Percentiles rank a stretch among this genome's conserved stretches.
phyloP scores from a whole-genome alignment of 164 flowering plant genomes.

The Stephania yunnanensis region DNA sequence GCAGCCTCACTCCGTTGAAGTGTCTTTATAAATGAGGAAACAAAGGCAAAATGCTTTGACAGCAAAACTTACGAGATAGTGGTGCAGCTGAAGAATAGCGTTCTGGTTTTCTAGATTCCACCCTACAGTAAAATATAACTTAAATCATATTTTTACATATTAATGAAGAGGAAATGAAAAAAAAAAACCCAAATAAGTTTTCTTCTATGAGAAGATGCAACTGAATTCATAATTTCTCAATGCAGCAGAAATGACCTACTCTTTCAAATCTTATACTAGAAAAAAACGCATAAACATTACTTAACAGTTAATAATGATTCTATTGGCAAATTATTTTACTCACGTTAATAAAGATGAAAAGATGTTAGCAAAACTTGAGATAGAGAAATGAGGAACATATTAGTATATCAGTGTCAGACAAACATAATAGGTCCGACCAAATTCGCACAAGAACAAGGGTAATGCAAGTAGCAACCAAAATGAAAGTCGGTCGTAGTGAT shows the following conservation, averaged over 20 bases:
- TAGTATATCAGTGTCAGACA: neutral
- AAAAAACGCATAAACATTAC: neutral
- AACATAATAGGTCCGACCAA: neutral
- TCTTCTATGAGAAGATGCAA: neutral
- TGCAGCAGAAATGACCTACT: no score
- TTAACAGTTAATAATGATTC: no score
- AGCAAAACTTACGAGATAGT: constrained; percentile 69
- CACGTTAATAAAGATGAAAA: neutral
- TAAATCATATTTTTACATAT: constrained; percentile 28
- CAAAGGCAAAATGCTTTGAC: neutral
- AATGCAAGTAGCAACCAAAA: neutral
- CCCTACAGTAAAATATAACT: constrained; percentile 61
- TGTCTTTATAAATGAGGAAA: neutral
- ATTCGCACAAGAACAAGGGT: neutral
- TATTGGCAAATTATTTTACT: no score
- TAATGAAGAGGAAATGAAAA: neutral
- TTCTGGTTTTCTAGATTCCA: constrained; percentile 94
- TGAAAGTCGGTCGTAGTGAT: no score
- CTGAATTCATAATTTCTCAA: neutral
- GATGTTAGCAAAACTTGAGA: neutral
- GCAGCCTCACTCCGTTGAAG: neutral
- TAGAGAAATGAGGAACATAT: neutral
- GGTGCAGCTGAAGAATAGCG: constrained; percentile 99
- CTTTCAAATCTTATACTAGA: neutral
- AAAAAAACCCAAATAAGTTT: neutral